A percentile compares a stretch with the other conserved stretches of the same genome.
Conservation (phyloP, 768 basidiomycete species). For the Suillus alpinus region DNA sequence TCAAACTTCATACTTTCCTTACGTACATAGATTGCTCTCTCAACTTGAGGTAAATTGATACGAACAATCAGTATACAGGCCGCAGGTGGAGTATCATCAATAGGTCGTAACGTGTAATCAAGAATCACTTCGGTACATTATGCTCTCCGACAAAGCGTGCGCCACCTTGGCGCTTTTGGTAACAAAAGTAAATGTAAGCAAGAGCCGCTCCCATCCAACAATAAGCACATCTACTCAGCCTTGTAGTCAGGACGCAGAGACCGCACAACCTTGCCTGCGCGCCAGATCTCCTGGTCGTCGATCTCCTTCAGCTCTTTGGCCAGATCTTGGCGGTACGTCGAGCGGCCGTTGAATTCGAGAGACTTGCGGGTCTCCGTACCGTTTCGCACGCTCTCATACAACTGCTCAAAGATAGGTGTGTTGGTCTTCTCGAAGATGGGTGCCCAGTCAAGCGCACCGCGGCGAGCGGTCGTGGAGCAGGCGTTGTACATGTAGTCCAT, state of each 20-base stretch:
- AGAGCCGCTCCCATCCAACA: neutral
- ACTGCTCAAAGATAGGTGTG: conserved; percentile 88
- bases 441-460: conserved; percentile 99
- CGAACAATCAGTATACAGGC: neutral
- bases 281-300: conserved; percentile 98
- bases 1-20: neutral
- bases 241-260: conserved; percentile 85
- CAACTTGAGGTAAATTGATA: neutral
- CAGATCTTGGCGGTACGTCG: conserved; percentile 91
- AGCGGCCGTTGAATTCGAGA: conserved; percentile 91
- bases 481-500: conserved; percentile 99
- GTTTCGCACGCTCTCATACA: conserved; percentile 92
- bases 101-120: neutral
- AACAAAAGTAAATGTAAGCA: conserved; percentile 8
- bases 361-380: conserved; percentile 97
- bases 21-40: neutral
- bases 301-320: conserved; percentile 91
- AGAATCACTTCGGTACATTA: conserved; percentile 17
- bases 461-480: conserved; percentile 98
- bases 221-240: conserved; percentile 41
- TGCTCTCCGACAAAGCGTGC: conserved; percentile 17
- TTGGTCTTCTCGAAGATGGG: conserved; percentile 95
- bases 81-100: neutral
- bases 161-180: conserved; percentile 20
- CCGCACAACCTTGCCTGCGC: conserved; percentile 92